Base-by-base conservation (phyloP, 495 filamentous ascomycete species). In the Penicillium cinerascens region DNA sequence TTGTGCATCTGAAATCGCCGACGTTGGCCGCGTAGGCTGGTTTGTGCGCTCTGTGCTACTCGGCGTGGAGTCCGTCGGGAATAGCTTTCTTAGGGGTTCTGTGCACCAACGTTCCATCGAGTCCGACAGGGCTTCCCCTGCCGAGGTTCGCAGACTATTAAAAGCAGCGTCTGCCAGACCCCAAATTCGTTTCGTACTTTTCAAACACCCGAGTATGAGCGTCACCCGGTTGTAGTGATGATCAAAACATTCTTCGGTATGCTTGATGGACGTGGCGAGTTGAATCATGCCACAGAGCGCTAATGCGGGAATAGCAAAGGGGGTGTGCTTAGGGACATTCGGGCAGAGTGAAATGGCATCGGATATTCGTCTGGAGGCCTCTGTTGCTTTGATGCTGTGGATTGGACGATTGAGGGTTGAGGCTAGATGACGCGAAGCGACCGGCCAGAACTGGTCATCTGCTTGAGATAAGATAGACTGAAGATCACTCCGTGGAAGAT, bases 341-440 rank as follows among this genome's bases (percentile, higher is more conserved):
- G 71, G 69, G 20, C 73, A 66, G 3, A 76, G 54, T 8, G 70
- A 71, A 13, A 74, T 63, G 0, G 67, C 55, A 47, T 74, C 65
- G 0, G 73, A 74, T 11, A 76, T 55, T 11, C 64, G 59, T 25
- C 67, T 61, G 0, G 72, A 74, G 21, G 72, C 73, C 44, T 75
- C 70, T 2, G 72, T 74, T 0, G 73, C 70, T 51, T 74, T 76
- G 59, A 74, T 73, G 27, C 65, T 66, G 46, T 76, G 72, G 1
- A 74, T 65, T 2, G 66, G 61, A 8, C 70, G 67, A 11, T 67
- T 73, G 35, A 66, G 65, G 1, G 72, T 67, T 0, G 72, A 67
- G 4, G 70, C 67, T 6, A 71, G 58, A 29, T 64, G 71, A n/a
- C 51, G 61, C 13, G 63, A 59, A 4, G 60, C 57, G 15, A 52